Conservation (phyloP, 192 early-diverging fungal genomes). For the Coemansia sp. region DNA sequence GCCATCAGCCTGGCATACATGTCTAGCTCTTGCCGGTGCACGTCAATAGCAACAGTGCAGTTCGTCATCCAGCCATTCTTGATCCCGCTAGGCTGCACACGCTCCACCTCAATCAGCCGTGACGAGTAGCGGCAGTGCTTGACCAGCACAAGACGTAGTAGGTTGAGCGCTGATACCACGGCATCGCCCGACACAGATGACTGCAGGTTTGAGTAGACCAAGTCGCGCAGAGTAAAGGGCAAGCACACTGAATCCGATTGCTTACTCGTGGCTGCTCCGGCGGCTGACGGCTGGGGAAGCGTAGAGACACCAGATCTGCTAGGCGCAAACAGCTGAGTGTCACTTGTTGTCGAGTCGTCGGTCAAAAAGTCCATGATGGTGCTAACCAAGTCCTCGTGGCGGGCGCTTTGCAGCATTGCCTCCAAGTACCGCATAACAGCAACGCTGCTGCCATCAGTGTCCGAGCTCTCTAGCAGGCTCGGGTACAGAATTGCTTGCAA, state of each 20-base stretch:
- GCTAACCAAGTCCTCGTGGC: conserved; percentile 72
- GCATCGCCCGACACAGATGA: conserved; percentile 81
- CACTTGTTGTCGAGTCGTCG: conserved; percentile 60
- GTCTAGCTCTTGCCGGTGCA: conserved; percentile 52
- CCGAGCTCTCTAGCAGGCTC: conserved; percentile 80
- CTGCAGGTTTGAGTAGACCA: conserved; percentile 84
- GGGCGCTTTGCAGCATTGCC: conserved; percentile 70
- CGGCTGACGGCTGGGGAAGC: not conserved
- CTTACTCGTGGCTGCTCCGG: not conserved
- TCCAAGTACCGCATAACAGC: conserved; percentile 88
- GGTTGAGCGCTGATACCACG: conserved; percentile 77
- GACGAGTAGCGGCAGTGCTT: conserved; percentile 77
- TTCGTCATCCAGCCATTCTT: conserved; percentile 49
- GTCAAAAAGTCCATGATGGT: conserved; percentile 78
- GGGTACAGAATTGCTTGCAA: conserved; percentile 86
- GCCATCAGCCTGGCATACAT: conserved; percentile 53
- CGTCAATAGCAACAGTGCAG: conserved; percentile 48
- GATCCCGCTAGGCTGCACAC: conserved; percentile 25
- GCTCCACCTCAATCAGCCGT: conserved; percentile 72
- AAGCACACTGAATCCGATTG: conserved; percentile 6
- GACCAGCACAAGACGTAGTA: conserved; percentile 72
- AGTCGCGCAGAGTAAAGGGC: conserved; percentile 73
- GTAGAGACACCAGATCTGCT: not conserved
- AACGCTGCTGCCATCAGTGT: conserved; percentile 87
- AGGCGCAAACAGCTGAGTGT: not conserved